A percentile compares a stretch with the other conserved stretches of the same genome.
These are phyloP conservation scores for Erigeron canadensis DNA, from an alignment of 129 eudicot species.

Conservation along the genomic window DNA sequence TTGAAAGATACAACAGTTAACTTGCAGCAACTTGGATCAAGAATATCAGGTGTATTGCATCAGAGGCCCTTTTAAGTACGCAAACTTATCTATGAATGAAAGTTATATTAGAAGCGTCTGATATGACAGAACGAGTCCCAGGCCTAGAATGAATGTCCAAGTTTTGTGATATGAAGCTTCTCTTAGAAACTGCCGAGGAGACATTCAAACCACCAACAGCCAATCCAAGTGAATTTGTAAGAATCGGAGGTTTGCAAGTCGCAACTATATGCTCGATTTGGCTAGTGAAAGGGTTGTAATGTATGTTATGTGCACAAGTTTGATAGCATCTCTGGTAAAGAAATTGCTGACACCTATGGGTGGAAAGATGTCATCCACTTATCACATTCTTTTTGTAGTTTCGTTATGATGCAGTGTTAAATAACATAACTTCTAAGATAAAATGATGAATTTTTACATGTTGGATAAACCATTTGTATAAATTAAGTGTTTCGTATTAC, in stretches of 20 bases:
- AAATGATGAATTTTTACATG: background rate
- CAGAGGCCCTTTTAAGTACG: background rate
- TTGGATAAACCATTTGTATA: background rate
- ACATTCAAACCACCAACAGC: background rate
- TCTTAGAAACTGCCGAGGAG: background rate
- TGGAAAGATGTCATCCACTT: too few species aligned
- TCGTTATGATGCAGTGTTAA: background rate
- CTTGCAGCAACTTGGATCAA: slow-evolving; percentile 23
- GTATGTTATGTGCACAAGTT: background rate
- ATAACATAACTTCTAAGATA: background rate
- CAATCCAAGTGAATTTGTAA: background rate
- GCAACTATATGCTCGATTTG: background rate
- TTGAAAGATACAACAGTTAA: background rate
- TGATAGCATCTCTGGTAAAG: background rate
- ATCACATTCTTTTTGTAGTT: background rate
- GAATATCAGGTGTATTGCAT: background rate
- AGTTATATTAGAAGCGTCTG: background rate
- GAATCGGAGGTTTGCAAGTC: slow-evolving; percentile 1
- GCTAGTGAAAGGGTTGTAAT: background rate
- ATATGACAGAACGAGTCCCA: slow-evolving; percentile 13
- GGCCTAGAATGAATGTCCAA: background rate
- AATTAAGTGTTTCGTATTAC: background rate
- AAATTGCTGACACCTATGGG: background rate
- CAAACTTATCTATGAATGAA: background rate
- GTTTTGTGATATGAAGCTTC: slow-evolving; percentile 3